Conservation (phyloP, 164 flowering plant species). For the Houttuynia cordata region DNA sequence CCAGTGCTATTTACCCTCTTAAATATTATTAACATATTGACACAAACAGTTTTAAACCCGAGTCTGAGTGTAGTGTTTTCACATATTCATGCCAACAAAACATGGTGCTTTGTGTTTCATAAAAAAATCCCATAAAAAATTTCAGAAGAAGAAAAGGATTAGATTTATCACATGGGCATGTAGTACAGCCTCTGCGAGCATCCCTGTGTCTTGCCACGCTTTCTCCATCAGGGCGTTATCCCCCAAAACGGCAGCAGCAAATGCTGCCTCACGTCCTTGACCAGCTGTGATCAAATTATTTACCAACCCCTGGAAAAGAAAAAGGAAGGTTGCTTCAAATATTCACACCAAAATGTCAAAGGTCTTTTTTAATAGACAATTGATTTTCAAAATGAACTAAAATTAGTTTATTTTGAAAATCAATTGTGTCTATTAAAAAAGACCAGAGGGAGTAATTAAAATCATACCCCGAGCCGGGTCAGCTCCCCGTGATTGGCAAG, state of each 20-base stretch:
- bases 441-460: no score
- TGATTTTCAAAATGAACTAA: neutral
- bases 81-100: no score
- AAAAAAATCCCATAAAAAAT: no score
- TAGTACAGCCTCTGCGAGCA: slow-evolving; percentile 93
- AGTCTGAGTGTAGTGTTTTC: no score
- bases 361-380: neutral
- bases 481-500: slow-evolving; percentile 96
- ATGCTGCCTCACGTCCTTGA: slow-evolving; percentile 94
- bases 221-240: slow-evolving; percentile 98
- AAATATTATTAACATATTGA: no score
- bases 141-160: neutral
- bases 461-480: slow-evolving; percentile 78
- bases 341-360: neutral
- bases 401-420: no score
- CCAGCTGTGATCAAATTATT: slow-evolving; percentile 74
- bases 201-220: slow-evolving; percentile 97
- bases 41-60: no score
- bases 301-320: slow-evolving; percentile 53
- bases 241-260: slow-evolving; percentile 89
- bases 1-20: no score
- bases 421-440: no score
- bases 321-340: neutral
- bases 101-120: no score
- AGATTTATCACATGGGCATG: slow-evolving; percentile 69